Percentiles rank a stretch among this genome's conserved stretches.
These are phyloP conservation scores for Smithsoniella earleae DNA, from an alignment of 163 green algal species.

Conservation along the genomic window DNA sequence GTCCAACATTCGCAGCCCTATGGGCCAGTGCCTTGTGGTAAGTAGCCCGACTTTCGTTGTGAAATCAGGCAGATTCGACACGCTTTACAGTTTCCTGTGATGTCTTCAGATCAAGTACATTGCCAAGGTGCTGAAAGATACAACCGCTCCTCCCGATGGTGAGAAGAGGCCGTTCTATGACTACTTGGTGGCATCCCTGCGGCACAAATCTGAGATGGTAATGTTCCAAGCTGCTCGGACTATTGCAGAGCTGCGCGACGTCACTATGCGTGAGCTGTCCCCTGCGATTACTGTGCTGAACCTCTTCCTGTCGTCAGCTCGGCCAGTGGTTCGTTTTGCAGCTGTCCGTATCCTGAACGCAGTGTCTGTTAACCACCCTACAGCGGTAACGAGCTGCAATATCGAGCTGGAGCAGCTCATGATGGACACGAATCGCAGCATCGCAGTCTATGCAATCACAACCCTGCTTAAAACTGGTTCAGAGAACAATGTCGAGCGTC, in stretches of 20 bases:
- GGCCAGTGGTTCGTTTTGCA: slow-evolving; percentile 92
- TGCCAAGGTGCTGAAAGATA: slow-evolving; percentile 76
- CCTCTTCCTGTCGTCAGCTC: slow-evolving; percentile 91
- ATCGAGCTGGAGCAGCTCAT: slow-evolving; percentile 98
- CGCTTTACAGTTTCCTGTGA: too few species aligned
- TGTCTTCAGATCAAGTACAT: slow-evolving; percentile 21
- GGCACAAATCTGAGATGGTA: slow-evolving; percentile 89
- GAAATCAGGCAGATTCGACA: too few species aligned
- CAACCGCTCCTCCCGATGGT: slow-evolving; percentile 38
- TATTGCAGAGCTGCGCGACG: slow-evolving; percentile 82
- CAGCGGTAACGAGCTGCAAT: slow-evolving; percentile 92
- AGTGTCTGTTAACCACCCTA: slow-evolving; percentile 58
- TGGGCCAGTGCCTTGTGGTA: slow-evolving; percentile 93
- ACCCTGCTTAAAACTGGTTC: slow-evolving; percentile 95
- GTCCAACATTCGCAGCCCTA: slow-evolving; percentile 68
- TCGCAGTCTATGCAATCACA: slow-evolving; percentile 82
- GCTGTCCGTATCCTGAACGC: slow-evolving; percentile 80
- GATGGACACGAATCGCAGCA: slow-evolving; percentile 83
- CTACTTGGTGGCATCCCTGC: slow-evolving; percentile 91
- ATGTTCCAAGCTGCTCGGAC: slow-evolving; percentile 93
- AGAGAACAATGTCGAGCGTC: slow-evolving; percentile 86
- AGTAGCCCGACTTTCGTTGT: too few species aligned
- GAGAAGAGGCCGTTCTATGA: slow-evolving; percentile 90
- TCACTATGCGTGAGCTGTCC: slow-evolving; percentile 66
- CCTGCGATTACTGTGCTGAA: slow-evolving; percentile 93